Evolutionary conservation across 129 eudicot species (phyloP).

Genomic region (Artemisia annua): DNA sequence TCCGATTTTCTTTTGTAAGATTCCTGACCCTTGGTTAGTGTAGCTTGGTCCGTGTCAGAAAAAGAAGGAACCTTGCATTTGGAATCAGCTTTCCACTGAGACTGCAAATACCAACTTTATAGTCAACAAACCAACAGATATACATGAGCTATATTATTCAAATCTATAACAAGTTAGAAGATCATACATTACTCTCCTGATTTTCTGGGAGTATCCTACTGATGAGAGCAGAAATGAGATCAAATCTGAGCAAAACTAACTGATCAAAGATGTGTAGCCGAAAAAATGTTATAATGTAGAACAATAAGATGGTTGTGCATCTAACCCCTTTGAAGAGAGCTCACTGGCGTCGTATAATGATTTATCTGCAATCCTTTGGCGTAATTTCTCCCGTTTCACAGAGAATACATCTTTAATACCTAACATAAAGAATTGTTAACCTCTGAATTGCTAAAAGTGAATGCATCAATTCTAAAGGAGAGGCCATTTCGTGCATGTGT

Average conservation of each 20-base stretch:
- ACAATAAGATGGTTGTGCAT: constrained; percentile 13
- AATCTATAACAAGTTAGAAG: constrained; percentile 20
- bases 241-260: constrained; percentile 48
- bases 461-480: background rate
- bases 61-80: constrained; percentile 24
- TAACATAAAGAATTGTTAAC: constrained; percentile 20
- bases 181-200: constrained; percentile 46
- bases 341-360: constrained; percentile 42
- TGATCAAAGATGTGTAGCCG: constrained; percentile 9
- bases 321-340: constrained; percentile 61
- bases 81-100: constrained; percentile 19
- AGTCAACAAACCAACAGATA: constrained; percentile 20
- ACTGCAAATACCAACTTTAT: constrained; percentile 27
- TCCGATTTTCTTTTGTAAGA: constrained; percentile 19
- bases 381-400: constrained; percentile 55
- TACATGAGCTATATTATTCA: background rate
- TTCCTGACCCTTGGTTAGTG: background rate
- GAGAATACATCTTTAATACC: constrained; percentile 60
- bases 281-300: constrained; percentile 5
- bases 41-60: background rate
- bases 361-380: constrained; percentile 48
- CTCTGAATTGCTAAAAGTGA: background rate
- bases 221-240: constrained; percentile 69
- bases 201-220: constrained; percentile 60
- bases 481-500: background rate